Evolutionary conservation across 2,329 filamentous ascomycete species (phyloP), one percentile per base, ranked within the genome.

Genomic region (Arthrinium phaeospermum): DNA sequence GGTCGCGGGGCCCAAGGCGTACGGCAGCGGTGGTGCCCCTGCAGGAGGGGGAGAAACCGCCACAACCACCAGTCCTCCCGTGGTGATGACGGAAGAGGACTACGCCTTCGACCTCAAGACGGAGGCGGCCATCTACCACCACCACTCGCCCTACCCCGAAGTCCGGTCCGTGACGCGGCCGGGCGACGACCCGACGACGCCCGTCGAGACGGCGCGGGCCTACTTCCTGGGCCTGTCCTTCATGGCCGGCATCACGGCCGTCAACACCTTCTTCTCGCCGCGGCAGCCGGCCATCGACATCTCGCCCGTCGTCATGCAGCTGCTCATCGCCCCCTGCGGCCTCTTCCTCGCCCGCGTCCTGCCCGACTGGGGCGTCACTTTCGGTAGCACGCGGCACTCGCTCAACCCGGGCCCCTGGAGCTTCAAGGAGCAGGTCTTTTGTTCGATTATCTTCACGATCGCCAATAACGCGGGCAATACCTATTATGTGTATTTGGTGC

Each of bases 371-470:
- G 85, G 85, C 46, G 83, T 91, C 75, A 86, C 81, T 0, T 75
- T 87, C 19, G 86, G 79, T 73, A 82, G 82, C 1, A 73, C 74
- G 4, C 76, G 77, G 22, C 82, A 82, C 74, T 80, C 79, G 41
- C 74, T 83, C 4, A 79, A 79, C 53, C 78, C 77, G 1, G 78
- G 68, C n/a, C 68, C 68, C 14, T 91, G 91, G 77, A 87, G 86
- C 70, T 86, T 86, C 76, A 91, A 91, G 80, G 89, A 91, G 78
- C 89, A 91, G 76, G 84, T 88, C 82, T 79, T 90, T 68, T 87
- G 90, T 73, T 84, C 86, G 41, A 88, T 90, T 78, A 89, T 90
- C 86, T 89, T 91, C 75, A 82, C 81, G 30, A 77, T 82, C 19
- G 86, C 86, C 0, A 88, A 88, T 75, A 87, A 86, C 1, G 80